Base-by-base conservation (phyloP, 2,329 filamentous ascomycete species). In the Colletotrichum ledebouriae region DNA sequence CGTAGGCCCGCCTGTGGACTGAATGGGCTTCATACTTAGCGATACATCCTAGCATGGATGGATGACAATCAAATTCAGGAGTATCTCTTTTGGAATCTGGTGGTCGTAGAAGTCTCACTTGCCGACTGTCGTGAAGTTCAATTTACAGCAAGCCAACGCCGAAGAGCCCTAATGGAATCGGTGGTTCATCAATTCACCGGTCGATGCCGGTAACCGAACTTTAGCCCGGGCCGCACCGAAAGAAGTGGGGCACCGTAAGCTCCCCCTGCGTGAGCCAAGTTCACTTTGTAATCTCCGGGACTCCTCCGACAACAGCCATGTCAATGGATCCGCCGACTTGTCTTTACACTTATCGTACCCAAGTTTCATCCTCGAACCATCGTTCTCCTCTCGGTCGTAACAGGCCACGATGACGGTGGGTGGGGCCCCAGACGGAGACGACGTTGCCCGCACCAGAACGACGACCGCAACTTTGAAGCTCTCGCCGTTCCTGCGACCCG, bases 261-360 rank as follows among this genome's bases (percentile, higher is more conserved):
- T 39, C 3, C 29, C 56, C 56, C 42, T 59, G 56, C 56, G 34
- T 59, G 22, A 6, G 42, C 41, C 22, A n/a, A 59, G 41, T 47
- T 47, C 29, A 47, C 56, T 0, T 17, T 4, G 56, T 47, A 22
- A 49, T 59, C 29, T 29, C 29, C 29, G 29, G 29, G 7, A 29
- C 6, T 29, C 42, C 37, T 39, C 10, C 20, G 5, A 47, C 44
- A 47, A 13, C 44, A n/a, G 10, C 44, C 11, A n/a, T 10, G 2
- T 13, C 44, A n/a, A 22, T n/a, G 9, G 44, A 5, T 39, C 12
- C 44, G 17, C 15, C 9, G 4, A n/a, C 44, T 47, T 47, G 44
- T 20, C 20, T 47, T 47, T 20, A 4, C 2, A 15, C 12, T 2
- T 5, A 6, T 29, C 29, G 2, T 29, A 29, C 7, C 29, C 6